Percentiles rank a stretch among this genome's conserved stretches.
These are phyloP conservation scores for Herpetospermum pedunculosum DNA, from an alignment of 306 rosid genomes.

Conservation along the genomic window DNA sequence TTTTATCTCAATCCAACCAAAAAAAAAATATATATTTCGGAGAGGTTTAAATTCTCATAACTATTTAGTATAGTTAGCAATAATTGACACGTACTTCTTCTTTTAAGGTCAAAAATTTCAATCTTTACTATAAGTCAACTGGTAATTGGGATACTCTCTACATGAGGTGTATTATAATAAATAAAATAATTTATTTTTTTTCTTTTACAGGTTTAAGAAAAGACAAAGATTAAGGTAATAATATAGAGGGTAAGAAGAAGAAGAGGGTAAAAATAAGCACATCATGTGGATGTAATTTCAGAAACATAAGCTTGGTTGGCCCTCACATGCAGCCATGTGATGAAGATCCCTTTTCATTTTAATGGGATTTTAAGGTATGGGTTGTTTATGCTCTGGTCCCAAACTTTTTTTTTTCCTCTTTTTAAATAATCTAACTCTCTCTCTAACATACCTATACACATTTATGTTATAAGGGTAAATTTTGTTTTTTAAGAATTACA, in stretches of 20 bases:
- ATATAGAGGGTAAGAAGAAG: background rate
- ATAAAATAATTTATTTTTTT: background rate
- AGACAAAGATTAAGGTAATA: background rate
- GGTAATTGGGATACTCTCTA: too few species aligned
- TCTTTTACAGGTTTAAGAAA: background rate
- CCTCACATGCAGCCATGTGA: conserved; percentile 93
- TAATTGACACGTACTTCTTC: too few species aligned
- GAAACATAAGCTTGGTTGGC: conserved; percentile 32
- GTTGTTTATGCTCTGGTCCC: conserved; percentile 79
- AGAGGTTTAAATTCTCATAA: too few species aligned
- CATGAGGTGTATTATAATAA: too few species aligned
- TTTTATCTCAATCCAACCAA: too few species aligned
- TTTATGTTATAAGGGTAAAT: too few species aligned
- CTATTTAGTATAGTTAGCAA: too few species aligned
- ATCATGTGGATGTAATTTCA: conserved; percentile 5
- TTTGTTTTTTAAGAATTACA: too few species aligned
- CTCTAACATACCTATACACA: background rate
- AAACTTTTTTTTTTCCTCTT: background rate
- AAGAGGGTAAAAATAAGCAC: background rate
- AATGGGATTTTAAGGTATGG: conserved; percentile 76
- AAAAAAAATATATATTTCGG: background rate
- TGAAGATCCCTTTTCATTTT: conserved; percentile 46
- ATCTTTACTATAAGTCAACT: too few species aligned
- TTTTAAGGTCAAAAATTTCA: too few species aligned
- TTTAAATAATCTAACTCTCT: too few species aligned